Percentiles rank a stretch among this genome's conserved stretches.
Evolutionary conservation across 1,284 basidiomycete species (phyloP).

Genomic region (Austropuccinia psidii): DNA sequence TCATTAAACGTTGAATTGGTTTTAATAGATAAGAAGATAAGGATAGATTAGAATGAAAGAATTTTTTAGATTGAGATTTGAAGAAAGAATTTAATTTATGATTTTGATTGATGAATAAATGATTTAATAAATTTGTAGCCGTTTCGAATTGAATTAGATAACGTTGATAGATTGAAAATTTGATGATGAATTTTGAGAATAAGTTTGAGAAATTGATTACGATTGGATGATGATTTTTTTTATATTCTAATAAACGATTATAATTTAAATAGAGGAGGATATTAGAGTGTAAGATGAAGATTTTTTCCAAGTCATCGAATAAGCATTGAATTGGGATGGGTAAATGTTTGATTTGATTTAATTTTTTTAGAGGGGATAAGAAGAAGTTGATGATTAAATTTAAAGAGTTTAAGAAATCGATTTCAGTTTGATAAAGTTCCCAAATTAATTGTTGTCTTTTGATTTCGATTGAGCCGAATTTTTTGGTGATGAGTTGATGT

Average conservation of each 20-base stretch:
- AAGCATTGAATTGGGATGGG: constrained; percentile 61
- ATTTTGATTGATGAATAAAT: constrained; percentile 54
- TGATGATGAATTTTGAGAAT: constrained; percentile 57
- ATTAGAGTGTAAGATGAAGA: constrained; percentile 49
- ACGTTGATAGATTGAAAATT: constrained; percentile 71
- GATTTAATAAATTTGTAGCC: constrained; percentile 56
- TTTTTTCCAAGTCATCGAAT: constrained; percentile 76
- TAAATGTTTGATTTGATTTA: constrained; percentile 67
- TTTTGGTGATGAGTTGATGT: too few relatives aligned
- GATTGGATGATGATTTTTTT: not conserved
- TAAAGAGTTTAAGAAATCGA: constrained; percentile 60
- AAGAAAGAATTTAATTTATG: constrained; percentile 78
- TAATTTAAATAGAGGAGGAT: not conserved
- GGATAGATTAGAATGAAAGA: constrained; percentile 54
- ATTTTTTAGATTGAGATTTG: constrained; percentile 57
- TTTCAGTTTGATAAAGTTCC: constrained; percentile 62
- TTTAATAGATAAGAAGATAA: constrained; percentile 63
- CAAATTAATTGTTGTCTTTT: constrained; percentile 62
- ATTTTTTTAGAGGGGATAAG: constrained; percentile 62
- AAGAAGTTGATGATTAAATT: constrained; percentile 61
- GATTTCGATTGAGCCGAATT: constrained; percentile 54
- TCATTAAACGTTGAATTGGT: constrained; percentile 63
- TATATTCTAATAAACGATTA: not conserved
- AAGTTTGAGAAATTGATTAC: constrained; percentile 52
- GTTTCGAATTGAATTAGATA: constrained; percentile 67